Conservation (phyloP, 306 rosid genomes). For the Castanea sativa region DNA sequence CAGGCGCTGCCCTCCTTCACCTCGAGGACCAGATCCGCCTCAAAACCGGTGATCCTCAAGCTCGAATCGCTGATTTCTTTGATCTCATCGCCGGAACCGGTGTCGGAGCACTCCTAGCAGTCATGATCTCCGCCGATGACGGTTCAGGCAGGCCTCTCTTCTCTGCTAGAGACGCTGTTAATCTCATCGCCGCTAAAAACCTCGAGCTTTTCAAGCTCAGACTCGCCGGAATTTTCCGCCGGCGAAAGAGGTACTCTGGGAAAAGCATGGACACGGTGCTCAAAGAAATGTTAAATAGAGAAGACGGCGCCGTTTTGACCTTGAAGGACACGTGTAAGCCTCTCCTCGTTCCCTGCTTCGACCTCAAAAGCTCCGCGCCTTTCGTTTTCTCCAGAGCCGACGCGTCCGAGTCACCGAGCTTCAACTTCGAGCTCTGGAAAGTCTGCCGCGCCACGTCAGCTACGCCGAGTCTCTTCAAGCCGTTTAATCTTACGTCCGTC, state of each 20-base stretch:
- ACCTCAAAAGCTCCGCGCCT: conserved; percentile 90
- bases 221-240: conserved; percentile 37
- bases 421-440: conserved; percentile 90
- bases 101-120: conserved; percentile 76
- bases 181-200: conserved; percentile 30
- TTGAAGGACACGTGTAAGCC: conserved; percentile 89
- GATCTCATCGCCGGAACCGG: conserved; percentile 90
- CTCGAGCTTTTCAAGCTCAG: conserved; percentile 47
- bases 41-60: conserved; percentile 66
- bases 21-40: conserved; percentile 98
- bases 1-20: conserved; percentile 66
- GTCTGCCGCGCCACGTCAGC: conserved; percentile 96
- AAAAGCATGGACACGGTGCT: conserved; percentile 64
- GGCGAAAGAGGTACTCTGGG: conserved; percentile 54
- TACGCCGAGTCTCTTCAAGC: conserved; percentile 72
- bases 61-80: conserved; percentile 76
- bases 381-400: conserved; percentile 96
- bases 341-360: conserved; percentile 86
- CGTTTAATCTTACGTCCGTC: conserved; percentile 68
- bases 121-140: conserved; percentile 66
- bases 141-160: conserved; percentile 73
- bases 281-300: conserved; percentile 51
- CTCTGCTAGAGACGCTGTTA: conserved; percentile 68
- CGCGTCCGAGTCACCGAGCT: conserved; percentile 82
- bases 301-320: conserved; percentile 53